Conservation (phyloP, 345 rosid genomes). For the Lumnitzera racemosa region DNA sequence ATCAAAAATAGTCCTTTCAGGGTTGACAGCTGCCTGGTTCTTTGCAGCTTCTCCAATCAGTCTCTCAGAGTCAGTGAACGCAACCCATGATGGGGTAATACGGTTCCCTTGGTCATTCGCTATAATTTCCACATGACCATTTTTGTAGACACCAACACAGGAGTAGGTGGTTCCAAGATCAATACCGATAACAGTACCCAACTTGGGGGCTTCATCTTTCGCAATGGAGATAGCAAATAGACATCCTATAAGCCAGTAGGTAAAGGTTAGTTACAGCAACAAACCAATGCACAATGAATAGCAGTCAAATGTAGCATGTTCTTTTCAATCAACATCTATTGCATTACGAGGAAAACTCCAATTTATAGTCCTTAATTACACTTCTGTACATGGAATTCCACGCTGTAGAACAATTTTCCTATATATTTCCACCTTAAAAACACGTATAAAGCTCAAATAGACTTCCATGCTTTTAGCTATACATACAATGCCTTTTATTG, state of each 20-base stretch:
- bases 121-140: constrained; percentile 94
- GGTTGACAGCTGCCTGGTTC: constrained; percentile 88
- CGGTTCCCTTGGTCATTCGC: constrained; percentile 99
- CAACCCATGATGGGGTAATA: constrained; percentile 98
- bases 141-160: constrained; percentile 96
- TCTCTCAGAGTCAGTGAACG: constrained; percentile 87
- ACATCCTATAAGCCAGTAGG: constrained; percentile 26
- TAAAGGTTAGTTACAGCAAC: too few relatives aligned
- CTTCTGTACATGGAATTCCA: too few relatives aligned
- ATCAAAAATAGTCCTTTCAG: constrained; percentile 83
- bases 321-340: too few relatives aligned
- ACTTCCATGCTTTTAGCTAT: too few relatives aligned
- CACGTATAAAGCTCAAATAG: too few relatives aligned
- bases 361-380: too few relatives aligned
- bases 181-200: constrained; percentile 92
- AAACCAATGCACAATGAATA: too few relatives aligned
- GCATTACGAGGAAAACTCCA: too few relatives aligned
- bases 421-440: too few relatives aligned
- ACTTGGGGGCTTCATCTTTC: constrained; percentile 61
- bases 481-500: too few relatives aligned
- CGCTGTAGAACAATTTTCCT: too few relatives aligned
- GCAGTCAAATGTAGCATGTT: too few relatives aligned
- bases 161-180: constrained; percentile 97
- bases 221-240: constrained; percentile 54
- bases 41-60: constrained; percentile 97